These are phyloP conservation scores for Didymella segeticola DNA, from an alignment of 2,329 filamentous ascomycete species.

Conservation along the genomic window DNA sequence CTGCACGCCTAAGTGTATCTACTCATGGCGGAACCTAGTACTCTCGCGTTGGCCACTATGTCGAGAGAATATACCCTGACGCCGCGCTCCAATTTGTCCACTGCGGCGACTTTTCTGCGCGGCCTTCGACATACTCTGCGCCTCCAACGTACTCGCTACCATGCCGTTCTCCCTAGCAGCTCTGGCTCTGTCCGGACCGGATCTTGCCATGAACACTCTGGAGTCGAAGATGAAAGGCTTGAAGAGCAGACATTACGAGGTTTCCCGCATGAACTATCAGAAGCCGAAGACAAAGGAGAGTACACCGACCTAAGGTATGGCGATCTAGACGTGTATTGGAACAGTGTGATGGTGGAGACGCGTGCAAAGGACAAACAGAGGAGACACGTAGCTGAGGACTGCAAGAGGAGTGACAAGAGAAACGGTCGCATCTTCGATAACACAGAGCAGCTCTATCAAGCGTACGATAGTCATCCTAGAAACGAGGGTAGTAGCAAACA, in stretches of 20 bases:
- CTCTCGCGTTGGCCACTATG: background rate
- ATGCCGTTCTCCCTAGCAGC: background rate
- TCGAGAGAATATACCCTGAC: background rate
- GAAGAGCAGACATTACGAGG: slow-evolving; percentile 6
- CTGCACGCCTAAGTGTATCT: no score
- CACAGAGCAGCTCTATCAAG: background rate
- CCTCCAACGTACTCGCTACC: slow-evolving; percentile 1
- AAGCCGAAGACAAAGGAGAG: slow-evolving; percentile 24
- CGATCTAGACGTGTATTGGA: slow-evolving; percentile 25
- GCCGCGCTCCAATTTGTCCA: background rate
- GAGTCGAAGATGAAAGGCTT: slow-evolving; percentile 5
- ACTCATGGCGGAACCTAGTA: background rate
- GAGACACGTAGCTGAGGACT: background rate
- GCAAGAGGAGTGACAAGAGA: background rate
- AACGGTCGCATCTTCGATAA: background rate
- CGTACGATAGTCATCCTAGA: background rate
- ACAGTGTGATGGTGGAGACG: slow-evolving; percentile 27
- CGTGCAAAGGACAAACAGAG: slow-evolving; percentile 8
- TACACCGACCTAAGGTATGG: slow-evolving; percentile 19
- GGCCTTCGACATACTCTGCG: slow-evolving; percentile 22
- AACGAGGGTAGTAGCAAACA: background rate
- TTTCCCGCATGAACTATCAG: slow-evolving; percentile 11
- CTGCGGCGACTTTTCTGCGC: slow-evolving; percentile 19
- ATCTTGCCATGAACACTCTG: background rate
- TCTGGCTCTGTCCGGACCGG: background rate